Evolutionary conservation across 495 filamentous ascomycete species (phyloP).

Genomic region (Xylaria curta): DNA sequence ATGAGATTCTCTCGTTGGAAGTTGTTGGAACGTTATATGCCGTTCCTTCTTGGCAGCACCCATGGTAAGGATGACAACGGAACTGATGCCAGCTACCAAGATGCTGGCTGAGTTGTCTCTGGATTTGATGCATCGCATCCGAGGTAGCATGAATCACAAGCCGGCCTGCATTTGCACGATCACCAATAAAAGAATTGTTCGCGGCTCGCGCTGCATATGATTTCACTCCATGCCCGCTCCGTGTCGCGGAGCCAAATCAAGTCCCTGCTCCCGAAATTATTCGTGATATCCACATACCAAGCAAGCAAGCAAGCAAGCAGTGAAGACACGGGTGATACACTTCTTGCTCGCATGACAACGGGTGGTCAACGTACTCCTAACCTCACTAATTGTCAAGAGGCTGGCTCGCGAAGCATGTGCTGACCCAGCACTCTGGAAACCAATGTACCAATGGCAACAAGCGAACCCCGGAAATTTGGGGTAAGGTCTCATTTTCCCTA

Average conservation of each 20-base stretch:
- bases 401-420: neutral
- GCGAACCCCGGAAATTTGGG: slow-evolving; percentile 25
- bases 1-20: slow-evolving; percentile 1
- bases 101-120: neutral
- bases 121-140: slow-evolving; percentile 29
- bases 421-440: slow-evolving; percentile 27
- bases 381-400: neutral
- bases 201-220: slow-evolving; percentile 42
- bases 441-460: slow-evolving; percentile 18
- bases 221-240: slow-evolving; percentile 15
- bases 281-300: neutral
- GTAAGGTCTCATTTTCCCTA: neutral
- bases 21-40: neutral
- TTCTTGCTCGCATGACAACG: neutral
- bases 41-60: neutral
- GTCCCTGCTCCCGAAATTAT: neutral
- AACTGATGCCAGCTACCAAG: slow-evolving; percentile 5
- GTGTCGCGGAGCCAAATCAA: neutral
- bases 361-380: neutral
- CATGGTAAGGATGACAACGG: neutral
- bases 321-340: neutral
- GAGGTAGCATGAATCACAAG: slow-evolving; percentile 37
- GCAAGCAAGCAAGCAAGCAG: neutral
- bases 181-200: slow-evolving; percentile 43
- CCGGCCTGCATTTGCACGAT: slow-evolving; percentile 34